Percentiles rank a stretch among this genome's conserved stretches.
These are phyloP conservation scores for Lineolata rhizophorae DNA, from an alignment of 495 filamentous ascomycete genomes.

Conservation along the genomic window DNA sequence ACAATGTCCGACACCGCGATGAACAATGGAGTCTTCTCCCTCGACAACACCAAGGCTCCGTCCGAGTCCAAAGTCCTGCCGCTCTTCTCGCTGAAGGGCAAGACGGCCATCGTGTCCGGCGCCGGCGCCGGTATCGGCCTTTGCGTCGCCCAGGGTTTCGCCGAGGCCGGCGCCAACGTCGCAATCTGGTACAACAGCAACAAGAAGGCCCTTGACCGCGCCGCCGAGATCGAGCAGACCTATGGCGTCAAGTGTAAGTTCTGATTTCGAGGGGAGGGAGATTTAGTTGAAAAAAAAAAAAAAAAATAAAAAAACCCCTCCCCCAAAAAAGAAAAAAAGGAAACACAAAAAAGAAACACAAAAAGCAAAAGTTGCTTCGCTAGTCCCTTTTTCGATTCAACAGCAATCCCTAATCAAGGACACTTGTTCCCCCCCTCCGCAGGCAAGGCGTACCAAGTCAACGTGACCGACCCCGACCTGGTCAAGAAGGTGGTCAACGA, in stretches of 20 bases:
- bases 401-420: too few species aligned
- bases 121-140: slow-evolving; percentile 67
- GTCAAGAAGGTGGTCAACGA: slow-evolving; percentile 10
- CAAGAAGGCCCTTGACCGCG: slow-evolving; percentile 43
- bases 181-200: slow-evolving; percentile 76
- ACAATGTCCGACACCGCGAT: slow-evolving; percentile 7
- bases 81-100: slow-evolving; percentile 69
- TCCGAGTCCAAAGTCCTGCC: slow-evolving; percentile 35
- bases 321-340: too few species aligned
- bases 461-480: slow-evolving; percentile 12
- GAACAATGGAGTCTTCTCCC: slow-evolving; percentile 13
- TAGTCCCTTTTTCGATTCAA: too few species aligned
- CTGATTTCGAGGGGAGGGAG: too few species aligned
- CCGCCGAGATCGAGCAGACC: slow-evolving; percentile 45
- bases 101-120: slow-evolving; percentile 67
- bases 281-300: too few species aligned
- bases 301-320: too few species aligned
- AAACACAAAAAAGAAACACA: too few species aligned
- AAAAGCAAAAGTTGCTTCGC: too few species aligned
- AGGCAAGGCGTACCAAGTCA: slow-evolving; percentile 14
- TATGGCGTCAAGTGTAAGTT: slow-evolving; percentile 61
- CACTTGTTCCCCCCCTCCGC: too few species aligned
- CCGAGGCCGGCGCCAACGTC: slow-evolving; percentile 77
- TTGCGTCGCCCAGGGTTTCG: too few species aligned
- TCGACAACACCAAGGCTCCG: slow-evolving; percentile 25